These are phyloP conservation scores for Eucalyptus pauciflora DNA, from an alignment of 345 rosid genomes.

Conservation along the genomic window DNA sequence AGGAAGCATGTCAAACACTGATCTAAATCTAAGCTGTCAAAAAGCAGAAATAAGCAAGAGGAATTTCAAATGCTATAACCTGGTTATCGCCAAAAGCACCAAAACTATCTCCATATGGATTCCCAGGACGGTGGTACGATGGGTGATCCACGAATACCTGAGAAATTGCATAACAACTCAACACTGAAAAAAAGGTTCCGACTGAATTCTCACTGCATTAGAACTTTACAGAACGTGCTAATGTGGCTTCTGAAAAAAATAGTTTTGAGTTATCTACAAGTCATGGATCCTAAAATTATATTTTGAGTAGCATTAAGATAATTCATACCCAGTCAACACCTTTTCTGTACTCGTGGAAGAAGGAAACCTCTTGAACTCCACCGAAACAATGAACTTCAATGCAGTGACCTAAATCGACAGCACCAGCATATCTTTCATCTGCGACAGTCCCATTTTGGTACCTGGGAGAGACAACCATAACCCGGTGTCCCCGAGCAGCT, in stretches of 20 bases:
- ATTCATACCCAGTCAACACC: constrained; percentile 91
- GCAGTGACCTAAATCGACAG: constrained; percentile 27
- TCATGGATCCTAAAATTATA: neutral
- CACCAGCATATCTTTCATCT: constrained; percentile 38
- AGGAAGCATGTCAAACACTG: neutral
- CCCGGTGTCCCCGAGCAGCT: constrained; percentile 81
- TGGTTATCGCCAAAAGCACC: constrained; percentile 97
- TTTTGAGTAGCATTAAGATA: neutral
- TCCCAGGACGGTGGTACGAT: constrained; percentile 85
- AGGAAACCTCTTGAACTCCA: constrained; percentile 67
- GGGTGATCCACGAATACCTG: constrained; percentile 90
- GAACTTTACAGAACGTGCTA: neutral
- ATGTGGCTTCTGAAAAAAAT: neutral
- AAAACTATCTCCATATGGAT: constrained; percentile 69
- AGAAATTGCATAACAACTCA: neutral
- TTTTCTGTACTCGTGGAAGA: constrained; percentile 75
- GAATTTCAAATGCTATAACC: constrained; percentile 18
- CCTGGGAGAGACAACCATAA: constrained; percentile 64
- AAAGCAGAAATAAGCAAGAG: neutral
- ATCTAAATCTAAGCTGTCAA: neutral
- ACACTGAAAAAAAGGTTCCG: neutral
- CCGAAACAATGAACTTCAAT: constrained; percentile 63
- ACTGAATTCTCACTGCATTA: neutral
- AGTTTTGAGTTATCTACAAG: neutral
- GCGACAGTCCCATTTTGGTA: constrained; percentile 51